phyloP scores from a whole-genome alignment of 1,139 yeast genomes.

The Scheffersomyces stambukii region DNA sequence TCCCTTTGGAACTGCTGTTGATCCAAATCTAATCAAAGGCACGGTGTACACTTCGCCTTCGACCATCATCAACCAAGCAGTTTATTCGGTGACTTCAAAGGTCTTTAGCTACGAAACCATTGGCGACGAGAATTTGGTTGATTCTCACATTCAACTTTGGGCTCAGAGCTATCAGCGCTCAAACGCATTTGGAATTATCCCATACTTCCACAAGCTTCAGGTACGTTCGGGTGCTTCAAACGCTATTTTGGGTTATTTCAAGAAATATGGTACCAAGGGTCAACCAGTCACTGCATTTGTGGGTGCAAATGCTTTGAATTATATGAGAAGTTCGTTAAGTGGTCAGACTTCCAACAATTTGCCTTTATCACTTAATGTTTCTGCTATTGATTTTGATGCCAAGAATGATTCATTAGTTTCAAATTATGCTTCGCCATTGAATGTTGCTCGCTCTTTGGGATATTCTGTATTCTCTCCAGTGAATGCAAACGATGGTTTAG shows the following conservation, averaged over 20 bases:
- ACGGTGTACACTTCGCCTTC: constrained; percentile 59
- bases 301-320: constrained; percentile 64
- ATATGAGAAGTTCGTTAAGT: constrained; percentile 53
- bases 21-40: constrained; percentile 50
- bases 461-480: constrained; percentile 74
- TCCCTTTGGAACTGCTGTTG: constrained; percentile 60
- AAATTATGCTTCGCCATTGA: constrained; percentile 64
- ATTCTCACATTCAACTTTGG: constrained; percentile 63
- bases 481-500: constrained; percentile 42
- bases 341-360: constrained; percentile 38
- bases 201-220: constrained; percentile 59
- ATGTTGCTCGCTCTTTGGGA: constrained; percentile 60
- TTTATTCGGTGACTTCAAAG: constrained; percentile 58
- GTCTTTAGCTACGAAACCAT: constrained; percentile 70
- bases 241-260: constrained; percentile 70
- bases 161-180: constrained; percentile 42
- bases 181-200: constrained; percentile 55
- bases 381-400: constrained; percentile 67
- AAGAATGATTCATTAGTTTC: constrained; percentile 50
- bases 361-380: constrained; percentile 68
- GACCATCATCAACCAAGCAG: constrained; percentile 59
- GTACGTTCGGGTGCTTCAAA: constrained; percentile 84
- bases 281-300: constrained; percentile 52
- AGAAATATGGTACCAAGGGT: constrained; percentile 35
- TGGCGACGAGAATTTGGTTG: constrained; percentile 59